Evolutionary conservation across 805 yeast species (phyloP).

Genomic region (Henningerozyma blattae): DNA sequence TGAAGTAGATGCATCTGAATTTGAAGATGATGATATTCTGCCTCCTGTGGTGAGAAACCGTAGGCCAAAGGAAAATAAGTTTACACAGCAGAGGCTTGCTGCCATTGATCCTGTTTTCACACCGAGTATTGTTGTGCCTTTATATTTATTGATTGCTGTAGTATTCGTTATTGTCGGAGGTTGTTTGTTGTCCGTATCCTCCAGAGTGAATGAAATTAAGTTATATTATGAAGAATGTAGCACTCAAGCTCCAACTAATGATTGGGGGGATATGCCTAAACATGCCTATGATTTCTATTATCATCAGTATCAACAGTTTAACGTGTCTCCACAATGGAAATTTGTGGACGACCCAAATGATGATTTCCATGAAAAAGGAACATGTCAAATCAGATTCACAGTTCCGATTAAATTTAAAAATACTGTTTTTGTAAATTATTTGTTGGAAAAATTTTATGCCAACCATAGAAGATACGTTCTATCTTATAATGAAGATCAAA

Average conservation of each 20-base stretch:
- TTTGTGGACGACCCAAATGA: slow-evolving; percentile 31
- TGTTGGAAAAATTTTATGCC: slow-evolving; percentile 80
- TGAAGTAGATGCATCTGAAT: slow-evolving; percentile 24
- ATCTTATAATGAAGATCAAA: slow-evolving; percentile 75
- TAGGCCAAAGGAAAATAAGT: slow-evolving; percentile 63
- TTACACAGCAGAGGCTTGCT: slow-evolving; percentile 52
- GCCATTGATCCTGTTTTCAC: slow-evolving; percentile 74
- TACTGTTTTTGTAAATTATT: slow-evolving; percentile 69
- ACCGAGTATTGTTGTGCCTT: slow-evolving; percentile 78
- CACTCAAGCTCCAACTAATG: slow-evolving; percentile 32
- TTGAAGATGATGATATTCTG: slow-evolving; percentile 28
- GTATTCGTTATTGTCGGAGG: slow-evolving; percentile 87
- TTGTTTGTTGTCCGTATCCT: slow-evolving; percentile 58
- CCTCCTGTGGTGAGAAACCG: slow-evolving; percentile 36
- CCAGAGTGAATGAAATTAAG: slow-evolving; percentile 56
- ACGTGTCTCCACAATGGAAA: slow-evolving; percentile 55
- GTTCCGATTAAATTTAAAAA: slow-evolving; percentile 64
- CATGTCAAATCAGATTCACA: slow-evolving; percentile 61
- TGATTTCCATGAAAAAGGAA: slow-evolving; percentile 41
- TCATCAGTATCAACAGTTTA: slow-evolving; percentile 27
- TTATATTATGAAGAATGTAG: slow-evolving; percentile 71
- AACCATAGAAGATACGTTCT: slow-evolving; percentile 91
- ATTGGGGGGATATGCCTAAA: slow-evolving; percentile 42
- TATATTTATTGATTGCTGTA: slow-evolving; percentile 58
- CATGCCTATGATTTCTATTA: slow-evolving; percentile 49